These are phyloP conservation scores for Candida argentea DNA, from an alignment of 805 yeast genomes.

Conservation along the genomic window DNA sequence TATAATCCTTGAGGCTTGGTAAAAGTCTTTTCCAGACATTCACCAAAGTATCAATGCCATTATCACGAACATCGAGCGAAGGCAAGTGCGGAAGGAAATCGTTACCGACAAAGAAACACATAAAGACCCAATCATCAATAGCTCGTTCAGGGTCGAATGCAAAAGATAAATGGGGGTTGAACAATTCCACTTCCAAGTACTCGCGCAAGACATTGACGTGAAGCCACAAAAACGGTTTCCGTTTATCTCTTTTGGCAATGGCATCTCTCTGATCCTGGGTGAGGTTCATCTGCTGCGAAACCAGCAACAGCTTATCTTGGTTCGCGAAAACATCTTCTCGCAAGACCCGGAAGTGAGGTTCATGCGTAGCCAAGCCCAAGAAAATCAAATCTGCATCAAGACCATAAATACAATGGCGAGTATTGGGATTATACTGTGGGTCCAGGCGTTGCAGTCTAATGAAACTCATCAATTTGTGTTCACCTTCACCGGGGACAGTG, in stretches of 20 bases:
- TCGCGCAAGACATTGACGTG: slow-evolving; percentile 83
- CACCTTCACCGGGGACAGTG: slow-evolving; percentile 99
- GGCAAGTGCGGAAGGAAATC: slow-evolving; percentile 97
- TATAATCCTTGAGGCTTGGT: slow-evolving; percentile 59
- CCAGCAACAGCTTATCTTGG: slow-evolving; percentile 37
- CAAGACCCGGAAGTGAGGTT: slow-evolving; percentile 87
- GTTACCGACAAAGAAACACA: slow-evolving; percentile 98
- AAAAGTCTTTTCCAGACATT: slow-evolving; percentile 73
- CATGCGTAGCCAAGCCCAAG: slow-evolving; percentile 93
- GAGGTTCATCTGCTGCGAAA: slow-evolving; percentile 44
- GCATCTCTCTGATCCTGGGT: slow-evolving; percentile 46
- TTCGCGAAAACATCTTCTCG: slow-evolving; percentile 96
- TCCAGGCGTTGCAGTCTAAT: slow-evolving; percentile 83
- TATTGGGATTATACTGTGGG: slow-evolving; percentile 83
- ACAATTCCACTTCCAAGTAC: slow-evolving; percentile 74
- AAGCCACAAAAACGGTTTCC: slow-evolving; percentile 89
- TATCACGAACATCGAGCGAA: slow-evolving; percentile 87
- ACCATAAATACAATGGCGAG: slow-evolving; percentile 94
- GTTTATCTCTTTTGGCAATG: slow-evolving; percentile 33
- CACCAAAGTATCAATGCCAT: slow-evolving; percentile 76
- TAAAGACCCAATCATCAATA: slow-evolving; percentile 96
- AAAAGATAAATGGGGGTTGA: slow-evolving; percentile 58
- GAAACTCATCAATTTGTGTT: slow-evolving; percentile 95
- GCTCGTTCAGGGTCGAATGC: slow-evolving; percentile 88
- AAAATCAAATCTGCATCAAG: slow-evolving; percentile 96